A percentile compares a stretch with the other conserved stretches of the same genome.
These are phyloP conservation scores for Helotiales sp. DNA, from an alignment of 2,329 filamentous ascomycete species.

Conservation along the genomic window DNA sequence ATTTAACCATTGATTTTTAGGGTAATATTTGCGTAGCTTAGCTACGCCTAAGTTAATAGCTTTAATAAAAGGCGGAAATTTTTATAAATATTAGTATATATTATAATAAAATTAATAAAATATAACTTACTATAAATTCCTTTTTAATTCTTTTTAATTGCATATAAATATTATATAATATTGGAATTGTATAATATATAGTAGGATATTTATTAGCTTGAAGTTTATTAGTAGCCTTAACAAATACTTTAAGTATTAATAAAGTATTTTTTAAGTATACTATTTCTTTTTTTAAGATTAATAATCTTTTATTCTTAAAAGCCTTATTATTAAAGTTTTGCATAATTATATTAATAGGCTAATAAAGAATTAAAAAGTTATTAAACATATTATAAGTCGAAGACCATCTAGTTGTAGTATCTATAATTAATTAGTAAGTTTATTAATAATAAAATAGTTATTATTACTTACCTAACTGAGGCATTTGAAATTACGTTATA, in stretches of 20 bases:
- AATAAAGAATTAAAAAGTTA: background rate
- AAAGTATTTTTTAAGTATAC: background rate
- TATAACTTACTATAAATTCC: background rate
- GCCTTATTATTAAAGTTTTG: background rate
- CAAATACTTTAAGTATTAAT: background rate
- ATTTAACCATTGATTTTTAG: background rate
- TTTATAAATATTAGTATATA: background rate
- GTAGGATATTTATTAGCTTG: background rate
- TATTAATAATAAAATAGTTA: background rate
- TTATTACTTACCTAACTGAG: background rate
- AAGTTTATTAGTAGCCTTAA: background rate
- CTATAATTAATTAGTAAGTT: background rate
- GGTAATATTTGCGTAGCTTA: background rate
- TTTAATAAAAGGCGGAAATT: background rate
- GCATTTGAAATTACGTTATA: background rate
- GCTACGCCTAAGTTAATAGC: background rate
- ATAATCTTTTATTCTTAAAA: background rate
- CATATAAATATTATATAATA: background rate
- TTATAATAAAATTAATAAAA: background rate
- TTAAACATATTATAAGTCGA: background rate
- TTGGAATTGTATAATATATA: background rate
- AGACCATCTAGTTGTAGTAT: background rate
- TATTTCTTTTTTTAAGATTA: background rate
- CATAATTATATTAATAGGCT: background rate
- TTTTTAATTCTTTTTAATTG: background rate